These are phyloP conservation scores for Capsicum pubescens DNA, from an alignment of 257 asterid species.

Conservation along the genomic window DNA sequence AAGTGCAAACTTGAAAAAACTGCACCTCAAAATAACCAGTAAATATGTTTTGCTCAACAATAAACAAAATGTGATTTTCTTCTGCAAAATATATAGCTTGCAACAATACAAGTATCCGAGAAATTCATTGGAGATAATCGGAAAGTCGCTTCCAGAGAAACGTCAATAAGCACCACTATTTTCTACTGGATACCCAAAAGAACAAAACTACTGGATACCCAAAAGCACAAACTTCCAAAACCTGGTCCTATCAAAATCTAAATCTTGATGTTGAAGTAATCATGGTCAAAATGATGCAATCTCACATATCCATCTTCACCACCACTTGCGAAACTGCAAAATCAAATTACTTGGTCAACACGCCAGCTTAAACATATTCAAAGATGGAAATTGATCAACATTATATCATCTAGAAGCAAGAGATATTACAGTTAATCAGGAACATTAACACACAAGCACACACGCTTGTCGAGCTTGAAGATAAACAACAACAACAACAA, in stretches of 20 bases:
- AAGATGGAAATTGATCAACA: not conserved
- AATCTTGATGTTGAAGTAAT: constrained; percentile 81
- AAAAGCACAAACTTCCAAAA: not conserved
- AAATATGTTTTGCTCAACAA: not conserved
- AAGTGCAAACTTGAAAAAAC: constrained; percentile 9
- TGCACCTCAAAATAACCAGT: not conserved
- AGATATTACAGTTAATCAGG: not conserved
- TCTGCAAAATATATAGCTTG: not conserved
- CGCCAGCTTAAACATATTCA: not conserved
- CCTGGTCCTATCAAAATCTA: constrained; percentile 33
- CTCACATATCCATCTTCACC: constrained; percentile 97
- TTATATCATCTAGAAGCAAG: not conserved
- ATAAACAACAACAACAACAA: no score
- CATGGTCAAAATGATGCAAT: constrained; percentile 83
- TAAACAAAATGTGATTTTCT: not conserved
- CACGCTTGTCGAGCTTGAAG: no score
- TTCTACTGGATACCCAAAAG: not conserved
- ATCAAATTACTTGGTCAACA: not conserved
- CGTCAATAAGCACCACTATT: not conserved
- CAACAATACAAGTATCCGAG: not conserved
- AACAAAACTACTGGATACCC: not conserved
- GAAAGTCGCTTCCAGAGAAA: not conserved
- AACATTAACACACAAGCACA: not conserved
- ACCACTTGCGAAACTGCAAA: constrained; percentile 79
- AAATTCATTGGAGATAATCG: not conserved